A percentile compares a stretch with the other conserved stretches of the same genome.
phyloP scores from a whole-genome alignment of 2,329 filamentous ascomycete genomes.

The Biscogniauxia mediterranea region DNA sequence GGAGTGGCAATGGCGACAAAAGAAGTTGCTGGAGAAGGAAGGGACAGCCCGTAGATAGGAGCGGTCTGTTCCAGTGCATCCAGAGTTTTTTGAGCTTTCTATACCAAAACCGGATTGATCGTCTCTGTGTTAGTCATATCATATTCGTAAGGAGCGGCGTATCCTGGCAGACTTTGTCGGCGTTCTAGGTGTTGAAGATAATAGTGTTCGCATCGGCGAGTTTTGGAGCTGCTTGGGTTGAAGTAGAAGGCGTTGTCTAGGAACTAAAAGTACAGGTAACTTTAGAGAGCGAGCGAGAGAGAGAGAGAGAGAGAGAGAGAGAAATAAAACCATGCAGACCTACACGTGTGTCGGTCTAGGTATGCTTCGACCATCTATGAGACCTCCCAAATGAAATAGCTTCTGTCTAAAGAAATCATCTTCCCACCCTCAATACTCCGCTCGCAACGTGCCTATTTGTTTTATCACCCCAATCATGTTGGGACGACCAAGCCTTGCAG shows the following conservation, averaged over 20 bases:
- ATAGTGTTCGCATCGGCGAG: not conserved
- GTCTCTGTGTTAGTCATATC: not conserved
- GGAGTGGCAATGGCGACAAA: slow-evolving; percentile 77
- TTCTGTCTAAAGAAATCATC: not conserved
- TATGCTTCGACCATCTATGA: not conserved
- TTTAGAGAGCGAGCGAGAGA: too few species aligned
- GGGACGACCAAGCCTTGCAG: not conserved
- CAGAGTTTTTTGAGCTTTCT: not conserved
- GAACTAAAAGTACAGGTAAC: not conserved
- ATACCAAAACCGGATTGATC: not conserved
- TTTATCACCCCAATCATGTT: too few species aligned
- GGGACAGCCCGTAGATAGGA: slow-evolving; percentile 37
- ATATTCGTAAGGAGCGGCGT: not conserved
- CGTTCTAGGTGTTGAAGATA: not conserved
- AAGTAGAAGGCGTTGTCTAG: not conserved
- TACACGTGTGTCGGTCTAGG: too few species aligned
- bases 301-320: too few species aligned
- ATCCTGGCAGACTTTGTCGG: not conserved
- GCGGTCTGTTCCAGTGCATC: not conserved
- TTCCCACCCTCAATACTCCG: not conserved
- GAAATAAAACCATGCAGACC: not conserved
- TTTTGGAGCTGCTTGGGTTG: not conserved
- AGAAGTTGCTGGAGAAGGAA: slow-evolving; percentile 57
- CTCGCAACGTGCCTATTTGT: too few species aligned
- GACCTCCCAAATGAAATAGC: not conserved